These are phyloP conservation scores for Discostella stelligera DNA, from an alignment of 352 stramenopile genomes.

Conservation along the genomic window DNA sequence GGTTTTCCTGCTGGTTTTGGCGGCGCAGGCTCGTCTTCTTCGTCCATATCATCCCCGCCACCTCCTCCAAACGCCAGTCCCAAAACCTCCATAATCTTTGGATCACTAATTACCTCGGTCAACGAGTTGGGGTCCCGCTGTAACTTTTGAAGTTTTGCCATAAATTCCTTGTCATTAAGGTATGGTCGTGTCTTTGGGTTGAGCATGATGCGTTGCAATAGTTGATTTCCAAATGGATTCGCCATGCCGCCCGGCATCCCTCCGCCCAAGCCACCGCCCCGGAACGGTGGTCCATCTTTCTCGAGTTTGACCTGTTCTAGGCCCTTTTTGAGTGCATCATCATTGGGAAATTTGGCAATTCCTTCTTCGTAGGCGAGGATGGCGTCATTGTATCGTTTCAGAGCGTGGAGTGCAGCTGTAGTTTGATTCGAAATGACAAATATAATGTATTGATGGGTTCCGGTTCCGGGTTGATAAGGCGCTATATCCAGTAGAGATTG, in stretches of 20 bases:
- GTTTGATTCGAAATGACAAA: background rate
- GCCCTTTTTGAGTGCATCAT: conserved; percentile 90
- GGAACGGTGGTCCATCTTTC: conserved; percentile 69
- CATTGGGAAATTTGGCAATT: conserved; percentile 89
- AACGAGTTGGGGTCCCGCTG: conserved; percentile 83
- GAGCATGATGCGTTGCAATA: conserved; percentile 86
- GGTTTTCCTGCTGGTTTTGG: conserved; percentile 7
- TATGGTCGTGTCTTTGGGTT: conserved; percentile 84
- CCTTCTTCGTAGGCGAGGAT: conserved; percentile 84
- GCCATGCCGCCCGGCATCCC: conserved; percentile 79
- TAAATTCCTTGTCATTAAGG: conserved; percentile 91
- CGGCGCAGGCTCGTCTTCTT: conserved; percentile 36
- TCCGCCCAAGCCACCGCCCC: conserved; percentile 74
- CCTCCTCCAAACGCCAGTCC: conserved; percentile 41
- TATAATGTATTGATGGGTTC: background rate
- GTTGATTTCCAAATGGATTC: conserved; percentile 92
- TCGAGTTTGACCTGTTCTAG: conserved; percentile 92
- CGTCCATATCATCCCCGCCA: conserved; percentile 33
- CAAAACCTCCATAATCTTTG: conserved; percentile 86
- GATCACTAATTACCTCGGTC: conserved; percentile 74
- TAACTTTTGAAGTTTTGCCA: conserved; percentile 84
- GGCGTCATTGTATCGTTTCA: conserved; percentile 85
- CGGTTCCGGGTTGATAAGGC: too few relatives aligned
- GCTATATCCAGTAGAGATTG: background rate
- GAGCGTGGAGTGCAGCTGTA: conserved; percentile 91